Conservation (phyloP, 768 basidiomycete species). For the Mrakia frigida region DNA sequence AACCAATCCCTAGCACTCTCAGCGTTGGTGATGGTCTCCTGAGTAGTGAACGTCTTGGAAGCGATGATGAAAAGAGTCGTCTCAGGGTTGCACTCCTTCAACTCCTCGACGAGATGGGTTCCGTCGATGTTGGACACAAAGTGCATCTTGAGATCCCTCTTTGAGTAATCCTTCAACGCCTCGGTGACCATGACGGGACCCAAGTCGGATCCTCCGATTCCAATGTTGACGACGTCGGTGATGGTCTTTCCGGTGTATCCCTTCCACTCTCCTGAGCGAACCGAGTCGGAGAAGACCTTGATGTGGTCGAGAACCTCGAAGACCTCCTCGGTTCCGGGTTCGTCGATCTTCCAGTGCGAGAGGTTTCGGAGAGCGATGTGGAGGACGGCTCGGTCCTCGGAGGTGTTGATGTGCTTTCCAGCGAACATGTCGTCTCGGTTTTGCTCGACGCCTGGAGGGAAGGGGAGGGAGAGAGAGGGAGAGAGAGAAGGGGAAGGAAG, state of each 20-base stretch:
- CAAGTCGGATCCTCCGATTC: slow-evolving; percentile 95
- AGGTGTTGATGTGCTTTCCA: slow-evolving; percentile 97
- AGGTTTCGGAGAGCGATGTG: slow-evolving; percentile 80
- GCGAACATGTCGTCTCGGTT: slow-evolving; percentile 89
- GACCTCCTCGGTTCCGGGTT: slow-evolving; percentile 78
- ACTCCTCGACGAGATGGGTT: slow-evolving; percentile 87
- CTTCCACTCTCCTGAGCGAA: slow-evolving; percentile 85
- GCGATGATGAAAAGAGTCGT: slow-evolving; percentile 96
- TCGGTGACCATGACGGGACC: slow-evolving; percentile 99
- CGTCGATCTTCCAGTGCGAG: slow-evolving; percentile 69
- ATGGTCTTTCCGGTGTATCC: slow-evolving; percentile 96
- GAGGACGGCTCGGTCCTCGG: slow-evolving; percentile 92
- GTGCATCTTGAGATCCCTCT: slow-evolving; percentile 76
- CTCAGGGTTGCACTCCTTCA: slow-evolving; percentile 76
- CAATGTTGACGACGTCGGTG: slow-evolving; percentile 93
- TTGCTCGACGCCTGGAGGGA: slow-evolving; percentile 59
- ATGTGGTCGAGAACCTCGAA: slow-evolving; percentile 80
- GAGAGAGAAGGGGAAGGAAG: not conserved
- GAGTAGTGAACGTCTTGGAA: slow-evolving; percentile 98
- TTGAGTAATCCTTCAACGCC: slow-evolving; percentile 86
- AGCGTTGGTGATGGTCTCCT: slow-evolving; percentile 99
- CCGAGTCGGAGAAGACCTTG: slow-evolving; percentile 74
- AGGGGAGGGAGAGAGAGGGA: not conserved
- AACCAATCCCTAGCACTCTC: slow-evolving; percentile 93
- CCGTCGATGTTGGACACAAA: slow-evolving; percentile 99